Conservation (phyloP, 2,329 filamentous ascomycete species). For the Chaetomium sp. region DNA sequence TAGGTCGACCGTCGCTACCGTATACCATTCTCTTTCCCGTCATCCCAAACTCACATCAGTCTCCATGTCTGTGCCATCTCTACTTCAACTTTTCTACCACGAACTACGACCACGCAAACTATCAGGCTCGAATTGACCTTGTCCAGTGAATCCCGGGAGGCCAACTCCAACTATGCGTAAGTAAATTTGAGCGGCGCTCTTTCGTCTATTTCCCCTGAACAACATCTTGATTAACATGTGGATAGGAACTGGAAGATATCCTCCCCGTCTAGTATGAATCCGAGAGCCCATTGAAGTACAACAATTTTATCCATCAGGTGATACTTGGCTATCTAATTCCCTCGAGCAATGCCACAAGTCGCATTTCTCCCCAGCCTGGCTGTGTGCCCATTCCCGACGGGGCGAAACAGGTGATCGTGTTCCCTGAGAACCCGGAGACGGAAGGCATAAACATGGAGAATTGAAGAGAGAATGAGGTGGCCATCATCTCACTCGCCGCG, state of each 20-base stretch:
- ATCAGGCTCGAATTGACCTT: conserved; percentile 24
- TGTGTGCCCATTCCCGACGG: conserved; percentile 36
- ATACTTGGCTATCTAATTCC: conserved; percentile 18
- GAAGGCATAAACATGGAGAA: conserved; percentile 37
- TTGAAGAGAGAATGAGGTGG: conserved; percentile 42
- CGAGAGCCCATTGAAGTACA: conserved; percentile 40
- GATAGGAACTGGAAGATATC: conserved; percentile 24
- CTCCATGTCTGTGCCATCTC: no score
- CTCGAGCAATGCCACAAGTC: conserved; percentile 24
- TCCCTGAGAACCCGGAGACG: conserved; percentile 40
- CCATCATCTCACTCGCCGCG: conserved; percentile 38
- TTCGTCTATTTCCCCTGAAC: neutral
- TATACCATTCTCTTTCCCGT: no score
- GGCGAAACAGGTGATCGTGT: conserved; percentile 39
- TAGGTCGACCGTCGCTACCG: no score
- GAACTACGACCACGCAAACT: conserved; percentile 21
- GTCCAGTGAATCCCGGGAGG: conserved; percentile 16
- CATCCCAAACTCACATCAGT: no score
- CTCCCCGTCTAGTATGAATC: conserved; percentile 40
- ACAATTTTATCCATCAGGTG: conserved; percentile 43
- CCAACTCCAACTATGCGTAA: conserved; percentile 8
- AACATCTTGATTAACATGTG: neutral
- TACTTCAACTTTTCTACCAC: neutral
- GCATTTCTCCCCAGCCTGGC: conserved; percentile 23
- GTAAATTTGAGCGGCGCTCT: neutral